phyloP scores from a whole-genome alignment of 148 eudicot species.

The Rhododendron henanense region DNA sequence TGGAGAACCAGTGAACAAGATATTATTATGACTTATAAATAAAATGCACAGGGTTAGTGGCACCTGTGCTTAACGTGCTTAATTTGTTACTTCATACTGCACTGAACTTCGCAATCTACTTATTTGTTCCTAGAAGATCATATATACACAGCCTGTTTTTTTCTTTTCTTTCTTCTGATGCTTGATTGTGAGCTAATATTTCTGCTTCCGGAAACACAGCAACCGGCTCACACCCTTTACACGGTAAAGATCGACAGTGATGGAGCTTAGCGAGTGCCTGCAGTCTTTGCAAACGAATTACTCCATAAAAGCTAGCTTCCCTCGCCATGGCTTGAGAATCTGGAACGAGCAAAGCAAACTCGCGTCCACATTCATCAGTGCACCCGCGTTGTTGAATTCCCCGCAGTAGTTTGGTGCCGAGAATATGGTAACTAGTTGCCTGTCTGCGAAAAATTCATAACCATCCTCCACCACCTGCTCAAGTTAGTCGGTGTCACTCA shows the following conservation, averaged over 20 bases:
- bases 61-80: neutral
- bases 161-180: neutral
- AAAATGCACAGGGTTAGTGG: neutral
- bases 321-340: constrained; percentile 8
- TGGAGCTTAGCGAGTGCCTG: neutral
- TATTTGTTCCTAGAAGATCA: neutral
- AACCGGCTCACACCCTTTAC: neutral
- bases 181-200: neutral
- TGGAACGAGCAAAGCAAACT: constrained; percentile 4
- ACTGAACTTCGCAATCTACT: neutral
- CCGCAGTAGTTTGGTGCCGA: constrained; percentile 2
- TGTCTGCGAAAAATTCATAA: constrained; percentile 2
- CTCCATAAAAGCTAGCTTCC: neutral
- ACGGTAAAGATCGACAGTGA: neutral
- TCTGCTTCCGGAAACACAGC: neutral
- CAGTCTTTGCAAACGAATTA: neutral
- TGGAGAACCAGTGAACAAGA: neutral
- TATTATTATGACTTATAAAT: no score
- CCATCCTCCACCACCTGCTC: constrained; percentile 3
- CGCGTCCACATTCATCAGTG: constrained; percentile 1
- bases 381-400: neutral
- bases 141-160: neutral
- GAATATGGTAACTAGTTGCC: constrained; percentile 8
- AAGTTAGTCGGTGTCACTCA: neutral
- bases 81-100: neutral